Evolutionary conservation across 139 green algal genomes (phyloP), one percentile per base, ranked within the genome.

Genomic region (Mesotaenium endlicherianum): DNA sequence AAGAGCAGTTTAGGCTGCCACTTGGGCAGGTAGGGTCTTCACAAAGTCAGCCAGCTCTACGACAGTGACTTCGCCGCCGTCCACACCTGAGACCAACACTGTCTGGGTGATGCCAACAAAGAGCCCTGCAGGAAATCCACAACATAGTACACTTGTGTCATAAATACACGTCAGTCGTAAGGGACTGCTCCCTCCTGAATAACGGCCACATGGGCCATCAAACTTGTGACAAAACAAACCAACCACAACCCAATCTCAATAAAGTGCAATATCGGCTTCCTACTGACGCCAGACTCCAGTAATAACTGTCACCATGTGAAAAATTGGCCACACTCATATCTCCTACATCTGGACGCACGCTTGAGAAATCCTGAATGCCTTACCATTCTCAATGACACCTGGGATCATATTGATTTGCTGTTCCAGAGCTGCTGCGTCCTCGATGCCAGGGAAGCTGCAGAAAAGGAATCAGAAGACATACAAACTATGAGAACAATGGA

Each of bases 341-440:
- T 64, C 26, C 20, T 64, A 64, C 26, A 26, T 64, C 26, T 64
- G 26, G 26, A 64, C 26, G 53, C 67, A 75, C 20, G 34, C 31
- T 20, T 17, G 17, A 16, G 17, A 75, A 41, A 50, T 31, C 31
- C 67, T 68, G 67, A 44, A 44, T 72, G 41, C 6, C 77, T 43
- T 39, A 84, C 77, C 77, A n/a, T 84, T 84, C n/a, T 84, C 77
- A 47, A 84, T 34, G 16, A 84, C 77, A 38, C 77, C 77, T 11
- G 77, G 77, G 38, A 84, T 84, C 20, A 45, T 78, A 47, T 84
- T 84, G 77, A 84, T 84, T 14, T 72, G 55, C 58, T 84, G 83
- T 11, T 84, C 77, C 5, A 84, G 11, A 26, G 31, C 34, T 20
- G 58, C 77, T 42, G 77, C 39, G 44, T 84, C 77, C 11, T 55